A percentile compares a stretch with the other conserved stretches of the same genome.
Conservation (phyloP, 257 asterid species). For the Catharanthus roseus region DNA sequence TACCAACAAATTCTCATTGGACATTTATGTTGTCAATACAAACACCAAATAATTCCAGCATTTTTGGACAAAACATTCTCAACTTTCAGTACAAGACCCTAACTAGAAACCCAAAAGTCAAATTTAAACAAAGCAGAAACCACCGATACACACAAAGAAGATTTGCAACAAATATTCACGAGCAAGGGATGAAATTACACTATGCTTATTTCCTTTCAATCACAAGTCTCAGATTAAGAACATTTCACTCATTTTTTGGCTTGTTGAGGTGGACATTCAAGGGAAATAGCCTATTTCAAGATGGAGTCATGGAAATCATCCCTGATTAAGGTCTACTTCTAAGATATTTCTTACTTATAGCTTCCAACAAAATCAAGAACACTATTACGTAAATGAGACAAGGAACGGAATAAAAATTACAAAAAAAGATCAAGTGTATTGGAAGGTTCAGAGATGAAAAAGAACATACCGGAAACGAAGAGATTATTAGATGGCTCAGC, state of each 20-base stretch:
- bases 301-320: too few relatives aligned
- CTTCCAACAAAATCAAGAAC: neutral
- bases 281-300: neutral
- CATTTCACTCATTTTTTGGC: neutral
- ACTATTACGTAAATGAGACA: neutral
- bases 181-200: neutral
- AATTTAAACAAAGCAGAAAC: neutral
- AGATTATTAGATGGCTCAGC: slow-evolving; percentile 83
- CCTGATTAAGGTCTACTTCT: neutral
- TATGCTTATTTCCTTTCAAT: neutral
- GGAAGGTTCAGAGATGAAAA: neutral
- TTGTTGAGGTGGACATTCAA: neutral
- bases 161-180: neutral
- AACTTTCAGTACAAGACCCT: neutral
- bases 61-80: neutral
- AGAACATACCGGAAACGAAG: slow-evolving; percentile 59
- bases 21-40: too few relatives aligned
- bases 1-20: too few relatives aligned
- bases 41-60: neutral
- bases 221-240: neutral
- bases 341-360: neutral
- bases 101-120: neutral
- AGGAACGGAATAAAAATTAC: neutral
- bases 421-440: neutral
- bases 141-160: neutral